Base-by-base conservation (phyloP, 2,329 filamentous ascomycete genomes). In the Venturia aucupariae region DNA sequence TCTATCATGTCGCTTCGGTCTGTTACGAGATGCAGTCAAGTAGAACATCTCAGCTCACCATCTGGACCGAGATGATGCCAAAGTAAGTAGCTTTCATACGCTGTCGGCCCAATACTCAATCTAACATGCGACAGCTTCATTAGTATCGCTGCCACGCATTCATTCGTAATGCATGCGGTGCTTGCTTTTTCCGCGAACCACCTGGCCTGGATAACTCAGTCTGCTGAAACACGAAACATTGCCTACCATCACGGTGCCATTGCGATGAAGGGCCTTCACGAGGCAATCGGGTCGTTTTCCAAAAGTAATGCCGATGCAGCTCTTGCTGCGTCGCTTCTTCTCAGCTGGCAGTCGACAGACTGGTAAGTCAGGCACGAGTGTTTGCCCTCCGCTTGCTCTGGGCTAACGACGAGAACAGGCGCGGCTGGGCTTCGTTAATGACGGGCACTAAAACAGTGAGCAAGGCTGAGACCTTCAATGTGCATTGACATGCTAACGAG, bases 321-420 rank as follows among this genome's bases (percentile, higher is more conserved):
- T 67, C 83, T 99, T 64, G 93, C 92, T 32, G 90, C 92, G 39
- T 97, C 93, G 32, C 86, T 97, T 55, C 84, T 97, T 60, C 83
- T 99, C 61, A 95, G 92, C 44, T 97, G 94, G 92, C 93, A 97
- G 79, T 90, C 91, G 64, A 94, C 88, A 66, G 93, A 97, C 79
- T 97, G 92, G 93, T 95, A 83, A 81, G 51, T 57, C 10, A 4
- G 30, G 15, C 27, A n/a, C 27, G 51, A n/a, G n/a, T 87, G 79
- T 44, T 19, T 3, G 10, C 8, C 17, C 32, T 32, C 27, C 2
- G 35, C 59, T 27, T 38, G 24, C 27, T 22, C 19, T 60, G 59
- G n/a, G n/a, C 27, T 60, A 42, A 60, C 59, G 15, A 41, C 5
- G 35, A 17, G 17, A 27, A 10, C 73, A 96, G 92, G 90, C 88